A percentile compares a stretch with the other conserved stretches of the same genome.
Conservation (phyloP, 2,329 filamentous ascomycete genomes). For the Lachnellula arida region DNA sequence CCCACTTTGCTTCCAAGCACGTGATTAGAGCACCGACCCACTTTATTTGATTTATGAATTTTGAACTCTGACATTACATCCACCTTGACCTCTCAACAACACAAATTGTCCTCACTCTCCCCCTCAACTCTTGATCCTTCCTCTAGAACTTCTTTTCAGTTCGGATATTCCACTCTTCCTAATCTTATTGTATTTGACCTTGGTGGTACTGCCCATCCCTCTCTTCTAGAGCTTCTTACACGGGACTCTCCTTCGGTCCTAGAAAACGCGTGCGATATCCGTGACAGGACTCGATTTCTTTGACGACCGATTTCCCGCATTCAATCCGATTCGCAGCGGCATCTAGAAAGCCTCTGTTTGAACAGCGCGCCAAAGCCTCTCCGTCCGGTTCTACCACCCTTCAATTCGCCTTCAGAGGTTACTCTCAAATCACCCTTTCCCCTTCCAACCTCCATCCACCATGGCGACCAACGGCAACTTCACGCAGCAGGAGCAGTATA, state of each 20-base stretch:
- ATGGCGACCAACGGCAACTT: constrained; percentile 35
- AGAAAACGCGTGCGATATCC: constrained; percentile 27
- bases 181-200: constrained; percentile 25
- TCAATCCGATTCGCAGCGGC: constrained; percentile 1
- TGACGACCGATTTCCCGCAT: constrained; percentile 8
- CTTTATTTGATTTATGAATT: constrained; percentile 9
- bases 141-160: constrained; percentile 22
- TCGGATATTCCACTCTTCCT: constrained; percentile 21
- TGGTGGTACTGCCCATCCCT: constrained; percentile 13
- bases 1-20: too few species aligned
- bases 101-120: constrained; percentile 13
- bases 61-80: constrained; percentile 8
- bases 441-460: constrained; percentile 11
- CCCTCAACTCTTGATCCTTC: constrained; percentile 13
- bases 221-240: constrained; percentile 13
- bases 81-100: constrained; percentile 10
- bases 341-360: background rate
- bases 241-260: constrained; percentile 9
- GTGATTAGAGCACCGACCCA: too few species aligned
- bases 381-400: background rate
- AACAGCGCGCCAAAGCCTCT: constrained; percentile 11
- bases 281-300: constrained; percentile 26
- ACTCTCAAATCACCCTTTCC: constrained; percentile 21
- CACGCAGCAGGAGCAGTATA: constrained; percentile 32
- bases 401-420: constrained; percentile 18